Base-by-base conservation (phyloP, 495 filamentous ascomycete species). In the Letharia lupina region DNA sequence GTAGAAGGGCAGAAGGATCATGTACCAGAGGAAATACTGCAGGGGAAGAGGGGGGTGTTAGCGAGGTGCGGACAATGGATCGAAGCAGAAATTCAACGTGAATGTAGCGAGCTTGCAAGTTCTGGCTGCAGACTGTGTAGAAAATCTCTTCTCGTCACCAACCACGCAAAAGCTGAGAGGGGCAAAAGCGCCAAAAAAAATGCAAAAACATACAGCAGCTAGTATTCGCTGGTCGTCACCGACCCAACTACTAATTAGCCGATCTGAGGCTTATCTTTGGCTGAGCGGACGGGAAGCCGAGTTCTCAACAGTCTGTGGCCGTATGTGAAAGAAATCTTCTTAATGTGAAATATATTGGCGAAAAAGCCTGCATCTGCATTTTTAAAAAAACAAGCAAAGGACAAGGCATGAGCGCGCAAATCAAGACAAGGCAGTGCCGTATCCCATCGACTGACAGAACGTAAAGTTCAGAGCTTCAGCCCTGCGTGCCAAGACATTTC, bases 21-120 rank as follows among this genome's bases (percentile, higher is more conserved):
- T 85, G 75, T 98, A 97, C 94, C 94, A 98, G 65, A 98, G 83
- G 74, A 98, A 98, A 73, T 98, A 98, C 92, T 96, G 69, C 64
- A 7, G 28, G 3, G 40, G 16, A 10, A 16, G 41, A 1, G 18
- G 1, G 13, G 48, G 15, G 23, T 12, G 48, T 56, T 35, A 56
- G 42, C 37, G 60, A 20, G 40, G n/a, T 9, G 15, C 2, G 42
- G 40, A 61, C 5, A 1, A 11, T 44, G 10, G 2, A 7, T 8
- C 20, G 58, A 35, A 40, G 42, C 20, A 9, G 20, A 8, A 8
- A 47, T 44, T 15, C 42, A 44, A 18, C 2, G 42, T 18, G 15
- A 18, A 44, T 5, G 15, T 42, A 18, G 9, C 9, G 6, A 8
- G 57, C 16, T 4, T 11, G 20, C 5, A 12, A n/a, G n/a, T 20